Evolutionary conservation across 2,329 filamentous ascomycete species (phyloP).

Genomic region (Cucurbitaria berberidis): DNA sequence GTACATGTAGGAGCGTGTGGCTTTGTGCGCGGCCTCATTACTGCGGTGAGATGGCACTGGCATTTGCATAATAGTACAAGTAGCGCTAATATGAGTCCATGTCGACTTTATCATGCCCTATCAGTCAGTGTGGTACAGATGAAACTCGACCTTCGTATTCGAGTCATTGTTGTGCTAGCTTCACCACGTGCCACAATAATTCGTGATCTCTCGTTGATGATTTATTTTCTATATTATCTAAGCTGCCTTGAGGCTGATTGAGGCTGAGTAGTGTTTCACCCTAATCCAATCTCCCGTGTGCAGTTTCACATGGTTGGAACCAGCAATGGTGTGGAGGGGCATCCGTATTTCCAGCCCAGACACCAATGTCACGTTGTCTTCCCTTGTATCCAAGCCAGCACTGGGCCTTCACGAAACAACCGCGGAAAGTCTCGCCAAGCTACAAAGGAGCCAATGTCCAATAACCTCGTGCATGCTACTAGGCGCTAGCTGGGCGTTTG

Average conservation of each 20-base stretch:
- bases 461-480: not conserved
- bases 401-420: conserved; percentile 16
- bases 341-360: not conserved
- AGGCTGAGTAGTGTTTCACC: no score
- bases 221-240: no score
- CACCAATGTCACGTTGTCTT: conserved; percentile 17
- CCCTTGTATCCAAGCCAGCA: no score
- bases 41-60: conserved; percentile 7
- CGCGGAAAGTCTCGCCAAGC: conserved; percentile 6
- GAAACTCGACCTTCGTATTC: not conserved
- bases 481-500: not conserved
- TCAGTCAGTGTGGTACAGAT: not conserved
- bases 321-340: conserved; percentile 11
- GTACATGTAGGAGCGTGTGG: conserved; percentile 6
- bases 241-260: no score
- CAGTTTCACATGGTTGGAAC: no score
- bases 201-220: not conserved
- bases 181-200: not conserved
- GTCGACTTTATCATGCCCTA: not conserved
- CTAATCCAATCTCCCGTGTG: no score
- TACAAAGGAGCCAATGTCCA: not conserved
- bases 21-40: not conserved
- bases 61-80: not conserved
- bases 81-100: not conserved
- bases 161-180: not conserved